These are phyloP conservation scores for Pythium periplocum DNA, from an alignment of 352 stramenopile genomes.

Conservation along the genomic window DNA sequence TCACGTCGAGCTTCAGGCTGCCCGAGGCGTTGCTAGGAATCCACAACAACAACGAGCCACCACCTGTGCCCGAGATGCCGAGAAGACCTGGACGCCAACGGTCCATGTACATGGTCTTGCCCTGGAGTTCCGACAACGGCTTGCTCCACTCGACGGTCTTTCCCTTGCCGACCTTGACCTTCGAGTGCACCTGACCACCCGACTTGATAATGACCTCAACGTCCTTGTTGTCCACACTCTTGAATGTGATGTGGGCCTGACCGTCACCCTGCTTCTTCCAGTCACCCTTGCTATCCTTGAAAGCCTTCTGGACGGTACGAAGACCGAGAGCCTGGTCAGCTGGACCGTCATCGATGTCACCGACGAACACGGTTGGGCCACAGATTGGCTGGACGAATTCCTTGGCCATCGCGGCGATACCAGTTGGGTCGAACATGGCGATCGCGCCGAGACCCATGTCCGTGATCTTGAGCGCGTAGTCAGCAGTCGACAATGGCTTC, in stretches of 20 bases:
- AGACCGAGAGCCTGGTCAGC: conserved; percentile 37
- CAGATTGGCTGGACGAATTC: conserved; percentile 56
- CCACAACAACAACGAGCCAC: conserved; percentile 58
- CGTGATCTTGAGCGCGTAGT: conserved; percentile 35
- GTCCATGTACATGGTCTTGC: conserved; percentile 68
- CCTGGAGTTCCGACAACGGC: conserved; percentile 25
- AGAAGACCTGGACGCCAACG: conserved; percentile 48
- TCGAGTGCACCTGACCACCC: conserved; percentile 30
- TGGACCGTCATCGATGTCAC: conserved; percentile 42
- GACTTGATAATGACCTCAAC: conserved; percentile 49
- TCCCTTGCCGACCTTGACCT: conserved; percentile 35
- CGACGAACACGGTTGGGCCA: conserved; percentile 37
- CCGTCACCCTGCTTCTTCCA: conserved; percentile 42
- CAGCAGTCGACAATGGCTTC: conserved; percentile 20
- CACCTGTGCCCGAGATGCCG: conserved; percentile 35
- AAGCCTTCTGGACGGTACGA: conserved; percentile 32
- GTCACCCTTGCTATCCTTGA: conserved; percentile 29
- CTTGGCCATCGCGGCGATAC: conserved; percentile 30
- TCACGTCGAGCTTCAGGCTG: conserved; percentile 6
- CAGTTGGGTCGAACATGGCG: conserved; percentile 38
- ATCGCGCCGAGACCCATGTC: conserved; percentile 40
- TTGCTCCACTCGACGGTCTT: conserved; percentile 30
- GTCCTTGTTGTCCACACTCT: conserved; percentile 36
- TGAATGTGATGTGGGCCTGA: conserved; percentile 32
- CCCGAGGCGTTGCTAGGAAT: conserved; percentile 29